phyloP scores from a whole-genome alignment of 306 rosid genomes.

The Astragalus glycyphyllos region DNA sequence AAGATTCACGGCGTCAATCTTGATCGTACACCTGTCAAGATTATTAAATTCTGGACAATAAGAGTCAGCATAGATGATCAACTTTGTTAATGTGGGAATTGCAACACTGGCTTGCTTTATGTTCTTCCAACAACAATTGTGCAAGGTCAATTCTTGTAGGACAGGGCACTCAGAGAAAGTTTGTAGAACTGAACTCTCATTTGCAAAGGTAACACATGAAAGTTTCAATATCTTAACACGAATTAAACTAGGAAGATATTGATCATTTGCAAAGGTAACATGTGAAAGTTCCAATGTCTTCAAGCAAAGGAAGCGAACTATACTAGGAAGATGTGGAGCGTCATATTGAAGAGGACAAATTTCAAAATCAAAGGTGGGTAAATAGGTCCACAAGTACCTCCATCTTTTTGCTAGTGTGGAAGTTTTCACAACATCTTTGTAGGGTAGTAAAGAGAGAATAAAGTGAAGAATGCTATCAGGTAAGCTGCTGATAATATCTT shows the following conservation, averaged over 20 bases:
- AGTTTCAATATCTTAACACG: constrained; percentile 10
- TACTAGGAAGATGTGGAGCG: too few relatives aligned
- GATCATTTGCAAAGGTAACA: too few relatives aligned
- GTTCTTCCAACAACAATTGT: neutral
- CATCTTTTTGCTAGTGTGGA: constrained; percentile 31
- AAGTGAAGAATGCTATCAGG: constrained; percentile 31
- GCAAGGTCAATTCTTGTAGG: constrained; percentile 12
- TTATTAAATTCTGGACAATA: neutral
- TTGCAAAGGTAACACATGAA: constrained; percentile 5
- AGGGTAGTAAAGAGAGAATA: constrained; percentile 28
- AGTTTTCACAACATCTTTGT: constrained; percentile 28
- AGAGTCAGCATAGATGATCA: neutral
- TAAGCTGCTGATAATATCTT: constrained; percentile 35
- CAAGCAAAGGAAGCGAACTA: too few relatives aligned
- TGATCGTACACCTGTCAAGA: neutral
- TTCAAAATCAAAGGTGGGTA: constrained; percentile 14
- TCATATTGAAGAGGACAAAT: neutral
- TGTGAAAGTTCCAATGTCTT: too few relatives aligned
- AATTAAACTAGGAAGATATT: neutral
- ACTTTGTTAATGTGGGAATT: constrained; percentile 11
- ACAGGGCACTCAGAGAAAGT: constrained; percentile 21
- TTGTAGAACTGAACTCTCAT: constrained; percentile 18
- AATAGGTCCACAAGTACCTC: constrained; percentile 36
- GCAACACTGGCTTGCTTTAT: neutral
- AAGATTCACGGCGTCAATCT: constrained; percentile 36